These are phyloP conservation scores for Neoboletus brunneissimus DNA, from an alignment of 768 basidiomycete genomes.

Conservation along the genomic window DNA sequence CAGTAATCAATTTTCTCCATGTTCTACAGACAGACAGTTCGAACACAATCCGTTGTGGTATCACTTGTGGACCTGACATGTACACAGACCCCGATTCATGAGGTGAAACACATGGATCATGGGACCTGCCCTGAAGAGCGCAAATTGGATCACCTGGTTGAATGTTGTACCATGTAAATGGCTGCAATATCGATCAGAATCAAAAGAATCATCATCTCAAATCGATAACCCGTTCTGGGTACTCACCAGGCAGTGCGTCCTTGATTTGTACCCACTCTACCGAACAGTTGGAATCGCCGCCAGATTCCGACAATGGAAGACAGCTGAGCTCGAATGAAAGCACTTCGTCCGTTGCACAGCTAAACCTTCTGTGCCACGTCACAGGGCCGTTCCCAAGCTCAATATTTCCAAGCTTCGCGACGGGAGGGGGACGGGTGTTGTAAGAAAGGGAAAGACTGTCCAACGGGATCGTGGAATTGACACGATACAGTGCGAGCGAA, in stretches of 20 bases:
- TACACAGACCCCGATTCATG: too few relatives aligned
- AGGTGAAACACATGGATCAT: too few relatives aligned
- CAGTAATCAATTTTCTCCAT: too few relatives aligned
- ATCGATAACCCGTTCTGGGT: too few relatives aligned
- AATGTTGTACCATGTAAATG: too few relatives aligned
- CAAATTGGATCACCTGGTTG: too few relatives aligned
- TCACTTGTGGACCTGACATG: too few relatives aligned
- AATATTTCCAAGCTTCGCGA: slow-evolving; percentile 4
- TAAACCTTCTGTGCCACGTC: slow-evolving; percentile 12
- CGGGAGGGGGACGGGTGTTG: slow-evolving; percentile 3
- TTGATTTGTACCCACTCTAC: slow-evolving; percentile 18
- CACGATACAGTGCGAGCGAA: slow-evolving; percentile 2
- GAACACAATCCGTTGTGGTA: too few relatives aligned
- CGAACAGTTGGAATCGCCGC: slow-evolving; percentile 3
- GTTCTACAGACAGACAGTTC: too few relatives aligned
- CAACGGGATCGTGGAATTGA: slow-evolving; percentile 10
- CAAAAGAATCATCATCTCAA: too few relatives aligned
- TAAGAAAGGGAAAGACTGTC: slow-evolving; percentile 9
- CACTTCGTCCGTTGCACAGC: slow-evolving; percentile 8
- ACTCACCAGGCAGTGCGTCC: slow-evolving; percentile 10
- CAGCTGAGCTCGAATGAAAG: slow-evolving; percentile 15
- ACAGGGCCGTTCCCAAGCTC: not conserved
- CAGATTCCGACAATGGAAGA: slow-evolving; percentile 4
- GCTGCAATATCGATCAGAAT: too few relatives aligned
- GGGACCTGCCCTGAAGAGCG: too few relatives aligned